These are phyloP conservation scores for Dothiorella sarmentorum DNA, from an alignment of 2,329 filamentous ascomycete species.

Conservation along the genomic window DNA sequence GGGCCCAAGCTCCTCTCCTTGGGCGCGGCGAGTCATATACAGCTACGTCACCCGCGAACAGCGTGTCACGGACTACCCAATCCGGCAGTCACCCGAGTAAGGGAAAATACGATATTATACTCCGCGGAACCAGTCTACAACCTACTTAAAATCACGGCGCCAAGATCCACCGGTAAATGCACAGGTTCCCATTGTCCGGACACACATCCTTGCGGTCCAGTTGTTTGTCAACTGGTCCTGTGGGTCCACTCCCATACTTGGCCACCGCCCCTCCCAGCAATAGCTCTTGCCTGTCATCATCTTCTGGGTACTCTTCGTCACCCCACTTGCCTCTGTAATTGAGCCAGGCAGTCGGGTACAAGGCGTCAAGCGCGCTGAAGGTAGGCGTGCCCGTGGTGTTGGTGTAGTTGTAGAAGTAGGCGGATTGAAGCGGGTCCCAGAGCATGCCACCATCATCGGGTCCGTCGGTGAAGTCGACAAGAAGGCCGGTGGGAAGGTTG, in stretches of 20 bases:
- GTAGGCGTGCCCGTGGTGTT: constrained; percentile 20
- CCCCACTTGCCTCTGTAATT: constrained; percentile 60
- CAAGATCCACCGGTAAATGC: constrained; percentile 43
- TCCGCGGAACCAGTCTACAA: too few relatives aligned
- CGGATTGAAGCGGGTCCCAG: constrained; percentile 58
- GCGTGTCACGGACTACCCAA: not conserved
- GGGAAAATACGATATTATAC: too few relatives aligned
- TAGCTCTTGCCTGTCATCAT: constrained; percentile 48
- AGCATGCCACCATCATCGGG: constrained; percentile 54
- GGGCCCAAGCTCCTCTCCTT: not conserved
- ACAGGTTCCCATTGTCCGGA: constrained; percentile 48
- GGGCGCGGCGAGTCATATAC: constrained; percentile 1
- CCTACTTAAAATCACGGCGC: constrained; percentile 29
- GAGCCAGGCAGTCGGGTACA: constrained; percentile 53
- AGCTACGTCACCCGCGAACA: not conserved
- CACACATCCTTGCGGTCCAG: constrained; percentile 56
- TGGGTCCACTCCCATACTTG: constrained; percentile 57
- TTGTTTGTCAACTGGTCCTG: constrained; percentile 59
- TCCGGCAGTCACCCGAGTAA: too few relatives aligned
- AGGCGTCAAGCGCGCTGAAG: constrained; percentile 50
- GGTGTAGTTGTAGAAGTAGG: constrained; percentile 57
- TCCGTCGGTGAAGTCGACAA: constrained; percentile 53
- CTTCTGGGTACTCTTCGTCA: constrained; percentile 56
- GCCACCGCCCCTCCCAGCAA: constrained; percentile 36
- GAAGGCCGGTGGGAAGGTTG: constrained; percentile 50